These are phyloP conservation scores for Naganishia friedmannii DNA, from an alignment of 768 basidiomycete genomes.

Conservation along the genomic window DNA sequence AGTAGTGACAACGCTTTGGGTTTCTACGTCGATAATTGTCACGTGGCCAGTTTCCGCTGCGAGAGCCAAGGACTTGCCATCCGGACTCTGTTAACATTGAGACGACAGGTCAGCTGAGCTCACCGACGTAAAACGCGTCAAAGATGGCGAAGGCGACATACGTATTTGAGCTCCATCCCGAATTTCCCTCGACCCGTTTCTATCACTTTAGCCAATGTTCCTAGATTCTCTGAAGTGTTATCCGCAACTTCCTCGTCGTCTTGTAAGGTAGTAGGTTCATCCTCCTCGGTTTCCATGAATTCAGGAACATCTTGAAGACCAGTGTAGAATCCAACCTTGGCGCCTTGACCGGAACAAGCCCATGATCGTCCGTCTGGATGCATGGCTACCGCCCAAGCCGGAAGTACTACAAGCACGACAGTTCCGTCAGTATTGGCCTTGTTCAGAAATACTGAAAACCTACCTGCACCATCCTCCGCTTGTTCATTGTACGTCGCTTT, in stretches of 20 bases:
- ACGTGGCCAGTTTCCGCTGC: constrained; percentile 84
- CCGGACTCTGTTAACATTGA: constrained; percentile 82
- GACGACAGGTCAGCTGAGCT: constrained; percentile 68
- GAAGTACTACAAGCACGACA: constrained; percentile 29
- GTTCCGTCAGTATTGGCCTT: not conserved
- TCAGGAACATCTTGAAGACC: constrained; percentile 27
- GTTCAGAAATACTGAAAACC: constrained; percentile 12
- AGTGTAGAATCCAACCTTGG: constrained; percentile 40
- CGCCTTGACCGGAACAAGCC: constrained; percentile 48
- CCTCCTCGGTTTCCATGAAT: constrained; percentile 10
- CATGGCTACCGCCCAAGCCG: constrained; percentile 82
- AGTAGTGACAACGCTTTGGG: constrained; percentile 63
- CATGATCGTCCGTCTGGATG: constrained; percentile 58
- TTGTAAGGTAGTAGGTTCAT: constrained; percentile 4
- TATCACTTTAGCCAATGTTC: constrained; percentile 38
- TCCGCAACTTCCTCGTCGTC: constrained; percentile 32
- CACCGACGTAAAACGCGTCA: constrained; percentile 69
- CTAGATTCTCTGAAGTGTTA: constrained; percentile 35
- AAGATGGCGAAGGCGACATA: constrained; percentile 55
- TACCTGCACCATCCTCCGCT: constrained; percentile 66
- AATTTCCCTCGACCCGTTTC: constrained; percentile 52
- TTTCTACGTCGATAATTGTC: constrained; percentile 76
- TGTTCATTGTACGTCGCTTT: constrained; percentile 72
- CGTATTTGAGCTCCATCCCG: constrained; percentile 52
- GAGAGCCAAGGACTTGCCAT: constrained; percentile 76